Base-by-base conservation (phyloP, 2,329 filamentous ascomycete species). In the Boeremia exigua region DNA sequence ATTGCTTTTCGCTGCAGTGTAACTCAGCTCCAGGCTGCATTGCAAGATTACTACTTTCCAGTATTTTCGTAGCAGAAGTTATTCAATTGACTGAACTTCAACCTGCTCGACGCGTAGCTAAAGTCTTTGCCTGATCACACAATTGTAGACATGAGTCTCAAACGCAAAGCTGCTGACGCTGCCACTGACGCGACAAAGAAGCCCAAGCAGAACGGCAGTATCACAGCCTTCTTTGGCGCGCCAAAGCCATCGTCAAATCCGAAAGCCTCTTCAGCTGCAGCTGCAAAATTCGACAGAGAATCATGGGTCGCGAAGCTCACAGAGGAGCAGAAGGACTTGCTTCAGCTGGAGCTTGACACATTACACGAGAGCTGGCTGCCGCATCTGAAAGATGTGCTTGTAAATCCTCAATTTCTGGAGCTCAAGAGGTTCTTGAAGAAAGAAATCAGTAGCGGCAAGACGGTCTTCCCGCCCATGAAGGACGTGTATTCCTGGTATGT, bases 401-500 rank as follows among this genome's bases (percentile, higher is more conserved):
- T 86, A 1, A 88, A 82, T 54, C 86, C 87, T 23, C 88, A 93
- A 56, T 99, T 99, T 71, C 80, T 99, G 42, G 86, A 90, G 2
- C 78, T 99, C 62, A 99, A 99, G 82, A 83, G 84, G 46, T 99
- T 97, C 75, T 78, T 99, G 49, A 87, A 90, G 70, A 84, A 84
- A 49, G 95, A 99, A 79, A 84, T 88, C 48, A 83, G 84, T 14
- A 81, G 83, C 1, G 88, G 88, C 2, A 88, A 87, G 77, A 93
- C 89, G 69, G 85, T 96, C 64, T 99, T 96, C 68, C 95, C 95
- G 3, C 94, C 94, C 0, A 82, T 86, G 65, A 84, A 92, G 62
- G 94, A 99, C 68, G 87, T 99, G 11, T 99, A 99, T 77, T 95
- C 91, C 62, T 99, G 95, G 95, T 96, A 81, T 53, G 82, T 63